These are phyloP conservation scores for Tricholoma hemisulphureum DNA, from an alignment of 768 basidiomycete species.

Conservation along the genomic window DNA sequence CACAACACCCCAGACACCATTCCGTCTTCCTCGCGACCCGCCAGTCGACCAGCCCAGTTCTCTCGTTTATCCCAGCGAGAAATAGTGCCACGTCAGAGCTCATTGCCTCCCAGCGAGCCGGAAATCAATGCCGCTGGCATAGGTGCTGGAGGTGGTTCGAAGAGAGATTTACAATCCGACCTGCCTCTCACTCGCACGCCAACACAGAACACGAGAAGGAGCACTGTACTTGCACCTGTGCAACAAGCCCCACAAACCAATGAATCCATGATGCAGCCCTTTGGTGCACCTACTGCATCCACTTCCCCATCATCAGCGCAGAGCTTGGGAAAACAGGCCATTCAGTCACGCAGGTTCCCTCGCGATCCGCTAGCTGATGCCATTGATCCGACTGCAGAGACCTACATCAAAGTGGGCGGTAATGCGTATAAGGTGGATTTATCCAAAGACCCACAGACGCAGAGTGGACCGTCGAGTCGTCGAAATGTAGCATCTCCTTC, in stretches of 20 bases:
- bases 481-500: constrained; percentile 25
- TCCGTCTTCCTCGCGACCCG: constrained; percentile 55
- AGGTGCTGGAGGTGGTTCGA: constrained; percentile 58
- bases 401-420: constrained; percentile 68
- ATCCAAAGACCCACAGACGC: constrained; percentile 60
- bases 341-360: constrained; percentile 21
- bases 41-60: constrained; percentile 59
- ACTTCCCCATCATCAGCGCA: constrained; percentile 20
- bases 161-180: constrained; percentile 35
- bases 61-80: constrained; percentile 43
- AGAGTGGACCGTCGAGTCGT: constrained; percentile 27
- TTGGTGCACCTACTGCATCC: constrained; percentile 8
- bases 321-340: constrained; percentile 22
- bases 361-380: constrained; percentile 56
- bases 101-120: constrained; percentile 40
- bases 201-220: constrained; percentile 26
- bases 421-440: constrained; percentile 69
- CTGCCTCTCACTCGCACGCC: constrained; percentile 31
- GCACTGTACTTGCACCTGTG: constrained; percentile 10
- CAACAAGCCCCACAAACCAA: constrained; percentile 31
- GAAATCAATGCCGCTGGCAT: constrained; percentile 64
- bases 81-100: constrained; percentile 29
- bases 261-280: constrained; percentile 16
- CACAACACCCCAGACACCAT: constrained; percentile 68
- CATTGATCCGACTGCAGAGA: constrained; percentile 62